Percentiles rank a stretch among this genome's conserved stretches.
Conservation (phyloP, 257 asterid genomes). For the Lithospermum erythrorhizon region DNA sequence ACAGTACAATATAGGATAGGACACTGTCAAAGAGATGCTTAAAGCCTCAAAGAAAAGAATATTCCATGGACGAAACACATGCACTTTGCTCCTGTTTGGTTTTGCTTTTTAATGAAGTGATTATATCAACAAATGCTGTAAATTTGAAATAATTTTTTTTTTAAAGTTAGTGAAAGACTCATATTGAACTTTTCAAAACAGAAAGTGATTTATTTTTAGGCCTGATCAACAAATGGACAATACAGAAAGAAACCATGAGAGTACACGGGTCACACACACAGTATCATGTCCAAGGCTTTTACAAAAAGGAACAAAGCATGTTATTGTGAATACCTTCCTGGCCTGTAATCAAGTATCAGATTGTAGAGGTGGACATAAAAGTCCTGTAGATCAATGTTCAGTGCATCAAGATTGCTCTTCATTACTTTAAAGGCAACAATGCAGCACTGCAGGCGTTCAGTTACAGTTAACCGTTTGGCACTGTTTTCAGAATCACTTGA, state of each 20-base stretch:
- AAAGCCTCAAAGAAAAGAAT: too few relatives aligned
- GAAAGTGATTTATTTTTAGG: not conserved
- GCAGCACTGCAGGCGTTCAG: constrained; percentile 85
- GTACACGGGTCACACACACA: not conserved
- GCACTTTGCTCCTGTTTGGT: not conserved
- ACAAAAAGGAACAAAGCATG: constrained; percentile 1
- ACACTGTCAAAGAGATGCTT: too few relatives aligned
- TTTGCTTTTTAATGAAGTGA: not conserved
- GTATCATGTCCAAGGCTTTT: not conserved
- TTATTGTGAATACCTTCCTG: constrained; percentile 61
- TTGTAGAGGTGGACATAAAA: constrained; percentile 77
- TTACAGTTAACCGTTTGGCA: constrained; percentile 44
- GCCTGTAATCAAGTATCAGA: constrained; percentile 73
- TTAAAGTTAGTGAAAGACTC: too few relatives aligned
- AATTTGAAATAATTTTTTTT: too few relatives aligned
- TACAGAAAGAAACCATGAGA: not conserved
- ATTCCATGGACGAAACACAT: not conserved
- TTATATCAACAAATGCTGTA: too few relatives aligned
- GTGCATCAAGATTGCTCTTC: constrained; percentile 87
- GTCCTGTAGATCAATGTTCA: constrained; percentile 84
- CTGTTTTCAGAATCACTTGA: constrained; percentile 29
- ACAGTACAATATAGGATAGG: not conserved
- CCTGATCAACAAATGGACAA: not conserved
- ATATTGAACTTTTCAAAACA: not conserved
- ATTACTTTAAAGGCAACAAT: constrained; percentile 87